A percentile compares a stretch with the other conserved stretches of the same genome.
Conservation (phyloP, 2,329 filamentous ascomycete species). For the Graphilbum ipis-grandicollis region DNA sequence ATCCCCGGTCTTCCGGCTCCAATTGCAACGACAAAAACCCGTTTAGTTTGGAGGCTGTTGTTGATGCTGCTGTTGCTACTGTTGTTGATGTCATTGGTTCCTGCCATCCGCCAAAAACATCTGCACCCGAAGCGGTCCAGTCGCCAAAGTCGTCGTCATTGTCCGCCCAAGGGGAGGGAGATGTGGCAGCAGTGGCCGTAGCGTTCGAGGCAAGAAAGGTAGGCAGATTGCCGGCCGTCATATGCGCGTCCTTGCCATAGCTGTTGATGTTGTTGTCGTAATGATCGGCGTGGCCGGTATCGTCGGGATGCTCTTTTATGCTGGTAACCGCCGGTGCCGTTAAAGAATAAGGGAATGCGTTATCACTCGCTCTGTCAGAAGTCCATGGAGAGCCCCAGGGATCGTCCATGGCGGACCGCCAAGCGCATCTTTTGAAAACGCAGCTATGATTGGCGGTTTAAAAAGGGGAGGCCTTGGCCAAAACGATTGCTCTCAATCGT, state of each 20-base stretch:
- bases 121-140: slow-evolving; percentile 4
- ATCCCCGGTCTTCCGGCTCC: too few species aligned
- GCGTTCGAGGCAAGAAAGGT: slow-evolving; percentile 7
- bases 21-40: too few species aligned
- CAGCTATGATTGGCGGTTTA: too few species aligned
- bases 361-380: slow-evolving; percentile 15
- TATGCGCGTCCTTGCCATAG: background rate
- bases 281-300: too few species aligned
- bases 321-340: background rate
- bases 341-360: slow-evolving; percentile 1
- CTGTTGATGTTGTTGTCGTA: too few species aligned
- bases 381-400: slow-evolving; percentile 46
- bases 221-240: background rate
- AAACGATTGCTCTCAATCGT: too few species aligned
- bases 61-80: background rate
- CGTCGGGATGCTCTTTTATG: background rate
- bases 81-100: background rate
- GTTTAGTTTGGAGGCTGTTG: background rate
- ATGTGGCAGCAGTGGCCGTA: too few species aligned
- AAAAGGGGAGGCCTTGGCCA: too few species aligned
- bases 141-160: slow-evolving; percentile 20
- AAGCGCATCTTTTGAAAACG: slow-evolving; percentile 4
- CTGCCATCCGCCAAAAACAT: slow-evolving; percentile 6
- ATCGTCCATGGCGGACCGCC: slow-evolving; percentile 33
- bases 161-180: slow-evolving; percentile 25